Percentiles rank a stretch among this genome's conserved stretches.
phyloP scores from a whole-genome alignment of 2,329 filamentous ascomycete genomes.

The Rhytidhysteron rufulum region DNA sequence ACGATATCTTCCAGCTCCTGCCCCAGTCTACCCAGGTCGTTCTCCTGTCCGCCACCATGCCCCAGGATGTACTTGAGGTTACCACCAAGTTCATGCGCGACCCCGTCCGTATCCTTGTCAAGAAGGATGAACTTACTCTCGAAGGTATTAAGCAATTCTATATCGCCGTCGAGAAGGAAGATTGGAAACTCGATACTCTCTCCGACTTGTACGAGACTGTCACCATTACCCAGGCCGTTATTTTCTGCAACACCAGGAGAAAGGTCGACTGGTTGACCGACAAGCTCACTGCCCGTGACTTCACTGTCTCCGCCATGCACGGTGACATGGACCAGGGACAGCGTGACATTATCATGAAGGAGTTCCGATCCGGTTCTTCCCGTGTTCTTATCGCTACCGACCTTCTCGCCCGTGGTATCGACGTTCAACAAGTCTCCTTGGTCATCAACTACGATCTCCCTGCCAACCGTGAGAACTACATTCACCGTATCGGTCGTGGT shows the following conservation, averaged over 20 bases:
- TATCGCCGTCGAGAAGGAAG: slow-evolving; percentile 99
- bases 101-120: slow-evolving; percentile 97
- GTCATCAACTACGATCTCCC: slow-evolving; percentile 99
- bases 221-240: slow-evolving; percentile 98
- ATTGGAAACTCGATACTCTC: slow-evolving; percentile 99
- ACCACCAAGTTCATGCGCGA: slow-evolving; percentile 99
- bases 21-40: slow-evolving; percentile 98
- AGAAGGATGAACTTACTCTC: slow-evolving; percentile 99
- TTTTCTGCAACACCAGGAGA: slow-evolving; percentile 99
- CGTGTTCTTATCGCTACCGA: slow-evolving; percentile 99
- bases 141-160: slow-evolving; percentile 99
- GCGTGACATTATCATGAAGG: slow-evolving; percentile 99
- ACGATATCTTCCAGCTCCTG: slow-evolving; percentile 99
- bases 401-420: slow-evolving; percentile 97
- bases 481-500: slow-evolving; percentile 98
- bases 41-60: slow-evolving; percentile 96
- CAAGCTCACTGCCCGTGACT: slow-evolving; percentile 97
- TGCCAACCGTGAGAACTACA: slow-evolving; percentile 99
- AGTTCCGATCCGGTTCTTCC: slow-evolving; percentile 98
- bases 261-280: slow-evolving; percentile 99
- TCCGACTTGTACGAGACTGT: slow-evolving; percentile 99
- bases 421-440: slow-evolving; percentile 98
- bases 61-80: slow-evolving; percentile 97
- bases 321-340: slow-evolving; percentile 98
- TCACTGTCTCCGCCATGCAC: slow-evolving; percentile 99